Evolutionary conservation across 106 monocot genomes (phyloP), one percentile per base, ranked within the genome.

Genomic region (Platanthera guangdongensis): DNA sequence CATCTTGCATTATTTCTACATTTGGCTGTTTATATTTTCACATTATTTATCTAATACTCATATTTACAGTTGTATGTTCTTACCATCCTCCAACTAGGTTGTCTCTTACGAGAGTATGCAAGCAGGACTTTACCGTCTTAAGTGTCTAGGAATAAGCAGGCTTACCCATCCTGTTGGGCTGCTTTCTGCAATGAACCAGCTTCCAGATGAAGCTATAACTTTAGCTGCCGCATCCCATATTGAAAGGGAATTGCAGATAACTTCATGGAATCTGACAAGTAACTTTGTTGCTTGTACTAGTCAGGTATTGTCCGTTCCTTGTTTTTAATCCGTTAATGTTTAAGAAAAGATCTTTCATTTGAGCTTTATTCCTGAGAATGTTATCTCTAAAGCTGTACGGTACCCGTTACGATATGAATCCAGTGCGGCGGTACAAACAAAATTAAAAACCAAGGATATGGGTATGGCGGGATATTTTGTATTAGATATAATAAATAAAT

Each of bases 51-150:
- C 32, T 65, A 10, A 30, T 32, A 65, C 65, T 65, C 6, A 70
- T 48, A 46, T 70, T 48, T 72, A 16, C 51, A 51, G 50, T 72
- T 72, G 6, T 47, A 22, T 51, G 16, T 10, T 22, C 21, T 70
- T 70, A 16, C 65, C 16, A 25, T 30, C 65, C 25, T 70, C 45
- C 46, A 70, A 73, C 64, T 76, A 95, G 95, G 97, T 92, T 32
- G 94, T 94, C 77, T 92, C 79, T 51, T 94, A 92, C 79, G 97
- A 99, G 78, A 94, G 97, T 73, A 94, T 99, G 97, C 97, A 86
- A 86, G 88, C 92, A 82, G 97, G 97, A 8, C 82, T 91, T 74
- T 85, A 90, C 75, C 89, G 88, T 76, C 88, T 99, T 51, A 94
- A 94, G 78, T 86, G 77, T 52, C 85, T 99, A 71, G 97, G 97